Conservation (phyloP, 257 asterid genomes). For the Salvia rosmarinus region DNA sequence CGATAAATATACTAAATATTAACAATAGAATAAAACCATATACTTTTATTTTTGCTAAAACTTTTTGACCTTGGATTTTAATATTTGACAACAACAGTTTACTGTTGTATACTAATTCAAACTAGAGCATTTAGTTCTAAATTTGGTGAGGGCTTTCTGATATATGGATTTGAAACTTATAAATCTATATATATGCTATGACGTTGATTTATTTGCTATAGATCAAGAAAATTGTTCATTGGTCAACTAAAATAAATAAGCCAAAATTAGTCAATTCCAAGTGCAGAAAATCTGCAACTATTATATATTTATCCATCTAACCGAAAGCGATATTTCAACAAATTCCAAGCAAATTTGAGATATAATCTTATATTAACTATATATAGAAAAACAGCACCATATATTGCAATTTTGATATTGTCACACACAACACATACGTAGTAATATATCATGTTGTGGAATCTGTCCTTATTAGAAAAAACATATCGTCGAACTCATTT, state of each 20-base stretch:
- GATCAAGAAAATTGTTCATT: background rate
- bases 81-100: too few species aligned
- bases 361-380: background rate
- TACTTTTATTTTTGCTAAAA: background rate
- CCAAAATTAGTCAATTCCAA: slow-evolving; percentile 11
- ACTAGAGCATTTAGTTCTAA: background rate
- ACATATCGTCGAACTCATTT: background rate
- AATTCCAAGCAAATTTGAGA: slow-evolving; percentile 16
- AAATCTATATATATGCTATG: background rate
- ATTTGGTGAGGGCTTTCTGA: background rate
- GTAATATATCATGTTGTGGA: too few species aligned
- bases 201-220: background rate
- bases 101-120: too few species aligned
- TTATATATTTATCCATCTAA: slow-evolving; percentile 31
- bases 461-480: too few species aligned
- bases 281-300: background rate
- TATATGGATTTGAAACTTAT: background rate
- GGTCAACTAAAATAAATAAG: too few species aligned
- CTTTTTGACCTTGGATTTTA: background rate
- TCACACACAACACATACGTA: too few species aligned
- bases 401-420: background rate
- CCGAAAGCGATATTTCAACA: slow-evolving; percentile 24
- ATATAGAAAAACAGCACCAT: background rate
- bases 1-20: too few species aligned
- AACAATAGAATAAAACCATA: background rate